Conservation (phyloP, 192 early-diverging fungal genomes). For the Coemansia sp. region DNA sequence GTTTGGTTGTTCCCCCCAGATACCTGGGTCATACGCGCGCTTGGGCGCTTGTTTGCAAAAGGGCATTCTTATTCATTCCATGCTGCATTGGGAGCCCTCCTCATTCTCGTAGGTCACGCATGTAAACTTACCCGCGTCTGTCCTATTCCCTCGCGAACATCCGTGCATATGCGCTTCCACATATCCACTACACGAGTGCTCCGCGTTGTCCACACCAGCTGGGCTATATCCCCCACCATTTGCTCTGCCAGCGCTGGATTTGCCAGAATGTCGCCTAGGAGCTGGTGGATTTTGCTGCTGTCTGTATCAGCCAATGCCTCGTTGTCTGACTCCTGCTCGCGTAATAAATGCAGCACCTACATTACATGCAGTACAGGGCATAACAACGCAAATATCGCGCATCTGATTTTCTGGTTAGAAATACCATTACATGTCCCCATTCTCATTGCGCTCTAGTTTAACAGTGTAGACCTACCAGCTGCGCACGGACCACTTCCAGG, state of each 20-base stretch:
- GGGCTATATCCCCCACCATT: slow-evolving; percentile 25
- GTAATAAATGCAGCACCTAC: slow-evolving; percentile 44
- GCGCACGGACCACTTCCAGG: slow-evolving; percentile 24
- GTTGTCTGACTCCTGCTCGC: slow-evolving; percentile 1
- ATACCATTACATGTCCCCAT: neutral
- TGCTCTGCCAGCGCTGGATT: slow-evolving; percentile 11
- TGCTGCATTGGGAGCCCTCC: neutral
- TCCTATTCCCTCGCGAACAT: neutral
- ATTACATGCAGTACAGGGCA: slow-evolving; percentile 4
- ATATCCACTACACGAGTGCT: slow-evolving; percentile 24
- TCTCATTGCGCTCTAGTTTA: neutral
- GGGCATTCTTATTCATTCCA: neutral
- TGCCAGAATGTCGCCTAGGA: slow-evolving; percentile 18
- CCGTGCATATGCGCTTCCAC: slow-evolving; percentile 24
- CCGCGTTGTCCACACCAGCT: slow-evolving; percentile 23
- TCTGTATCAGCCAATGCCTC: neutral
- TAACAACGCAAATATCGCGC: neutral
- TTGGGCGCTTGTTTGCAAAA: neutral
- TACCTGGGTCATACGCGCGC: neutral
- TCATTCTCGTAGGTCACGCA: slow-evolving; percentile 1
- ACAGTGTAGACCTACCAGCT: slow-evolving; percentile 24
- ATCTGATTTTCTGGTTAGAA: slow-evolving; percentile 6
- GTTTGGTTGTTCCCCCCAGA: neutral
- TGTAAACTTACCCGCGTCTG: slow-evolving; percentile 11
- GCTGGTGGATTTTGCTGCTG: neutral